These are phyloP conservation scores for Cotoneaster glaucophyllus DNA, from an alignment of 306 rosid species.

Conservation along the genomic window DNA sequence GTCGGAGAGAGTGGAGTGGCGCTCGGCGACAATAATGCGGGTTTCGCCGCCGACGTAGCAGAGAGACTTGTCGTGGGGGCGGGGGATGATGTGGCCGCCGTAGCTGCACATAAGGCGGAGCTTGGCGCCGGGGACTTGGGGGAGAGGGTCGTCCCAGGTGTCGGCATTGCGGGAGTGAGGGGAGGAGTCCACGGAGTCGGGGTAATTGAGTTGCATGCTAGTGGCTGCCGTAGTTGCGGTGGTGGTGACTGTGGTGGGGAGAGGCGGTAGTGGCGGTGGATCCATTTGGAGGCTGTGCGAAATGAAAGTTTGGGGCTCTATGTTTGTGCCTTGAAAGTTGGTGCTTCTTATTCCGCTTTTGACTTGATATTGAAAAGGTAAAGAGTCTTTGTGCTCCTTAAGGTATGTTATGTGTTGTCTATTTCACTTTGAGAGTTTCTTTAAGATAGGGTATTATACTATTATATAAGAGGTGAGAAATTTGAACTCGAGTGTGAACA, in stretches of 20 bases:
- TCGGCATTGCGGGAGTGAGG: conserved; percentile 57
- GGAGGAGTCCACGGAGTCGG: conserved; percentile 54
- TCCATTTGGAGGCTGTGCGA: neutral
- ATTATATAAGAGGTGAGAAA: neutral
- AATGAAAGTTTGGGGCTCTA: neutral
- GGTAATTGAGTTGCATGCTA: conserved; percentile 26
- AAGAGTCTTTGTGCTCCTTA: neutral
- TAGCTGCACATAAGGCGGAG: conserved; percentile 96
- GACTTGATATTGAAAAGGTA: neutral
- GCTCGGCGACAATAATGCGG: conserved; percentile 69
- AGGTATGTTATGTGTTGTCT: neutral
- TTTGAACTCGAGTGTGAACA: neutral
- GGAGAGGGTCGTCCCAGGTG: conserved; percentile 39
- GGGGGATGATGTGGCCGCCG: conserved; percentile 96
- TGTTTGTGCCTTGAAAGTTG: neutral
- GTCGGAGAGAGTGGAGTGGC: conserved; percentile 52
- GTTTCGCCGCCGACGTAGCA: conserved; percentile 94
- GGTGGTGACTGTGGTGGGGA: conserved; percentile 6
- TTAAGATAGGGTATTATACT: neutral
- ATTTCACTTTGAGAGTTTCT: neutral
- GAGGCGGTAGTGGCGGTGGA: conserved; percentile 14
- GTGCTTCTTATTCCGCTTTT: neutral
- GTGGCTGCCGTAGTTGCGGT: conserved; percentile 23
- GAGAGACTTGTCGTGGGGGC: conserved; percentile 86
- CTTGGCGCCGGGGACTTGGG: conserved; percentile 60